Evolutionary conservation across 2,329 filamentous ascomycete genomes (phyloP).

Genomic region (Lachnellula occidentalis): DNA sequence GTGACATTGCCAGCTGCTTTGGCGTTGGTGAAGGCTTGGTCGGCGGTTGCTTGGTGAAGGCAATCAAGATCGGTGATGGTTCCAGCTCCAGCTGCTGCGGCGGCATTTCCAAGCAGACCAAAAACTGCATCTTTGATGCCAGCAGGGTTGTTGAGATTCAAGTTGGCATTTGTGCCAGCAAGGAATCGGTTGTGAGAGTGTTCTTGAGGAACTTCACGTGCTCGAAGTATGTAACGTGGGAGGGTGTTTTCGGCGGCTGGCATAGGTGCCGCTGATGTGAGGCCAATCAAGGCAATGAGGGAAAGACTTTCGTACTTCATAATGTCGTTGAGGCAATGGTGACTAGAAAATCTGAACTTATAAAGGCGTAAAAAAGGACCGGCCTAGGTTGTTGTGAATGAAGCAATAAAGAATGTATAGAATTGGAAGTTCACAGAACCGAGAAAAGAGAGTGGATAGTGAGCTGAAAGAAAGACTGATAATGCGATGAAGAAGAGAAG

Average conservation of each 20-base stretch:
- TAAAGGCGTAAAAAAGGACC: constrained; percentile 24
- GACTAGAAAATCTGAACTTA: constrained; percentile 1
- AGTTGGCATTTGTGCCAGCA: constrained; percentile 37
- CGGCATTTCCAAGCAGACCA: constrained; percentile 46
- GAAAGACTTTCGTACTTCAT: constrained; percentile 32
- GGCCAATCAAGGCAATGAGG: constrained; percentile 27
- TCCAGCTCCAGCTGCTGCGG: constrained; percentile 44
- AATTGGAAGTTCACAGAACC: constrained; percentile 31
- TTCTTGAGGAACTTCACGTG: constrained; percentile 52
- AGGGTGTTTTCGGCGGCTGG: constrained; percentile 22
- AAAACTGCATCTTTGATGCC: constrained; percentile 45
- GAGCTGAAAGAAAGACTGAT: constrained; percentile 25
- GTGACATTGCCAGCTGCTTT: constrained; percentile 49
- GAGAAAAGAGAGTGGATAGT: constrained; percentile 27
- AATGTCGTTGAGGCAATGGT: constrained; percentile 19
- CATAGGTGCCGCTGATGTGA: constrained; percentile 27
- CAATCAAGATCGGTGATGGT: constrained; percentile 49
- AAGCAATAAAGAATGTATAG: constrained; percentile 26
- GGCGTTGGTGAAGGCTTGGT: constrained; percentile 57
- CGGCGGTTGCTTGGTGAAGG: constrained; percentile 52
- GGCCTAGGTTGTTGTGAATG: constrained; percentile 22
- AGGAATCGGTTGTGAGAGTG: constrained; percentile 49
- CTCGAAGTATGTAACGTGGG: constrained; percentile 27
- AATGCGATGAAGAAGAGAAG: constrained; percentile 23
- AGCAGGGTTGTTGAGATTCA: constrained; percentile 45